phyloP scores from a whole-genome alignment of 768 basidiomycete genomes.

The Cyathus striatus region DNA sequence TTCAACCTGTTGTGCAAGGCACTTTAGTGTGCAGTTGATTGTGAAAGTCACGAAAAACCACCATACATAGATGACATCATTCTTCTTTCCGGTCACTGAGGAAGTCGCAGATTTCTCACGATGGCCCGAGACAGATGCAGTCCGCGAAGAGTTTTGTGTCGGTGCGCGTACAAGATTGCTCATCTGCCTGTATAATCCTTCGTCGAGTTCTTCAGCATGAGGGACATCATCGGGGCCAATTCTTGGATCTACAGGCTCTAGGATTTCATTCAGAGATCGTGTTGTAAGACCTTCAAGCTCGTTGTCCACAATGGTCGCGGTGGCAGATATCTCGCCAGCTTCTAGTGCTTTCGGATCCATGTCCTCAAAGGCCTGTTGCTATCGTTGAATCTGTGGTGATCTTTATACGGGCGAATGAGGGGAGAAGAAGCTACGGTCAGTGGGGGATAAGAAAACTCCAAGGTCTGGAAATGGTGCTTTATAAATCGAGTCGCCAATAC shows the following conservation, averaged over 20 bases:
- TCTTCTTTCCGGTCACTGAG: too few relatives aligned
- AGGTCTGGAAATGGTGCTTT: too few relatives aligned
- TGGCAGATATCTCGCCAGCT: slow-evolving; percentile 7
- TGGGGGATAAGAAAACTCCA: too few relatives aligned
- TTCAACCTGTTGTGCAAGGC: slow-evolving; percentile 17
- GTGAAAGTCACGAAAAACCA: too few relatives aligned
- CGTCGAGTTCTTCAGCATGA: slow-evolving; percentile 24
- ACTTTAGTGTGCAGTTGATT: too few relatives aligned
- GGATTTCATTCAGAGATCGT: slow-evolving; percentile 21
- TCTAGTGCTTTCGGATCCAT: not conserved
- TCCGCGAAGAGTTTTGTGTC: not conserved
- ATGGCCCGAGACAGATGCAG: not conserved
- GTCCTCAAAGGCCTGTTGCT: too few relatives aligned
- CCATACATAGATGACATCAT: too few relatives aligned
- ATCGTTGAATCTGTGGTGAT: too few relatives aligned
- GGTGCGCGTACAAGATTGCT: slow-evolving; percentile 20
- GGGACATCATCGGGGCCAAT: slow-evolving; percentile 23
- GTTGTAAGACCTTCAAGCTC: slow-evolving; percentile 15
- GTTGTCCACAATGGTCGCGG: slow-evolving; percentile 11
- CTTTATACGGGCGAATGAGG: too few relatives aligned
- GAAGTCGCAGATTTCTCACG: too few relatives aligned
- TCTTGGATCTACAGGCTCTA: slow-evolving; percentile 33
- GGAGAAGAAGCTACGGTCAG: too few relatives aligned
- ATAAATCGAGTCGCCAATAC: too few relatives aligned
- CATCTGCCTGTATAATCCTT: slow-evolving; percentile 23